Conservation (phyloP, 2,329 filamentous ascomycete genomes). For the Diaporthe sp. region DNA sequence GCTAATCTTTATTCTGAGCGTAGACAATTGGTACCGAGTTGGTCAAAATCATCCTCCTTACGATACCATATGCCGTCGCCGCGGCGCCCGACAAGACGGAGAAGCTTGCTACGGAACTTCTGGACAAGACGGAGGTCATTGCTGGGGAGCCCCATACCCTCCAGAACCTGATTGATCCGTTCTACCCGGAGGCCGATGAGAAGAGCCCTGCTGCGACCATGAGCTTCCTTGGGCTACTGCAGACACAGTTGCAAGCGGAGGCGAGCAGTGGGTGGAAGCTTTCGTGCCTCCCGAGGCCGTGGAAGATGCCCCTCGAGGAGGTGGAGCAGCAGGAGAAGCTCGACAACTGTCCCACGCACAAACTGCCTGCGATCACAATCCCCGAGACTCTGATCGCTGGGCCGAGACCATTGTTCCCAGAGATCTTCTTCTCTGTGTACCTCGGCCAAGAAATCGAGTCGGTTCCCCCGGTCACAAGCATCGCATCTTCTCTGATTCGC, state of each 20-base stretch:
- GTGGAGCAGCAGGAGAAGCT: slow-evolving; percentile 72
- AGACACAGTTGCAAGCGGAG: slow-evolving; percentile 87
- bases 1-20: slow-evolving; percentile 27
- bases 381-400: slow-evolving; percentile 83
- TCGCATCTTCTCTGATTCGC: slow-evolving; percentile 86
- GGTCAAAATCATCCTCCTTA: slow-evolving; percentile 95
- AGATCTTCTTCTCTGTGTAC: slow-evolving; percentile 95
- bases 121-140: slow-evolving; percentile 96
- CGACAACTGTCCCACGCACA: slow-evolving; percentile 76
- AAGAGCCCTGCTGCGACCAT: slow-evolving; percentile 73
- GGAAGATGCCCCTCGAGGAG: slow-evolving; percentile 73
- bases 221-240: slow-evolving; percentile 84
- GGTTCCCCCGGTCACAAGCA: slow-evolving; percentile 81
- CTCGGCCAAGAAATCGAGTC: slow-evolving; percentile 88
- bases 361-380: slow-evolving; percentile 81
- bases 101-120: slow-evolving; percentile 78
- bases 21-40: slow-evolving; percentile 84
- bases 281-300: slow-evolving; percentile 75
- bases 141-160: slow-evolving; percentile 89
- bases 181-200: slow-evolving; percentile 74
- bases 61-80: slow-evolving; percentile 90
- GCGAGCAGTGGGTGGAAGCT: slow-evolving; percentile 82
- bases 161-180: slow-evolving; percentile 89
- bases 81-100: slow-evolving; percentile 79
- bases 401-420: slow-evolving; percentile 84